Base-by-base conservation (phyloP, 768 basidiomycete species). In the Lentinula sp. region DNA sequence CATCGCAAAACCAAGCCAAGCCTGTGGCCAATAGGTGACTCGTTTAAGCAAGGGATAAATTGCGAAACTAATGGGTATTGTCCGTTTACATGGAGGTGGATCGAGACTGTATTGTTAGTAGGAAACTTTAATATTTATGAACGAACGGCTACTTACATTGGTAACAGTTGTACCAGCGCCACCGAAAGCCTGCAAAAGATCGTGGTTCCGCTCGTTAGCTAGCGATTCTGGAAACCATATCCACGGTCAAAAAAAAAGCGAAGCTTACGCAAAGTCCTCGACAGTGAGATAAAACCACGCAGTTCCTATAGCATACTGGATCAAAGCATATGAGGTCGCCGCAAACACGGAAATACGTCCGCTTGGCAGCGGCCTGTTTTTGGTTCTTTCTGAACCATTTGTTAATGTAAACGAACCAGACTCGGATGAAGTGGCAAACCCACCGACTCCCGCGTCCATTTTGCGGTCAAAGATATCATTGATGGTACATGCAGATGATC, bases 1-100 rank as follows among this genome's bases (percentile, higher is more conserved):
- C 79, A 85, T 83, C 7, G 81, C 80, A 58, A 84, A 72, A 28
- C 84, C 84, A 1, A 86, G 77, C 82, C 81, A 85, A 0, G 82
- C 82, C 65, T 86, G 84, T 0, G 84, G 84, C 83, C 83, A 86
- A 63, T 83, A 71, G 0, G 84, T 85, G 42, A 79, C 69, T 7
- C 84, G 75, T 65, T 86, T 86, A 57, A 85, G 71, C 7, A 85
- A 72, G 12, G 84, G 84, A 67, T 81, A 83, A 54, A 81, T 68
- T 7, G 74, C 72, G 62, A 77, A 76, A 41, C 77, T 79, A 48
- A 46, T 28, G 28, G 1, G 28, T 28, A 28, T 28, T 33, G 39
- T 8, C 52, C 49, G 41, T 42, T 45, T 45, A 50, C 8, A 37
- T 18, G 35, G 28, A 43, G 23, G 32, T 33, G 59, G 8, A 51